phyloP scores from a whole-genome alignment of 495 filamentous ascomycete species.

The Talaromyces ruber region DNA sequence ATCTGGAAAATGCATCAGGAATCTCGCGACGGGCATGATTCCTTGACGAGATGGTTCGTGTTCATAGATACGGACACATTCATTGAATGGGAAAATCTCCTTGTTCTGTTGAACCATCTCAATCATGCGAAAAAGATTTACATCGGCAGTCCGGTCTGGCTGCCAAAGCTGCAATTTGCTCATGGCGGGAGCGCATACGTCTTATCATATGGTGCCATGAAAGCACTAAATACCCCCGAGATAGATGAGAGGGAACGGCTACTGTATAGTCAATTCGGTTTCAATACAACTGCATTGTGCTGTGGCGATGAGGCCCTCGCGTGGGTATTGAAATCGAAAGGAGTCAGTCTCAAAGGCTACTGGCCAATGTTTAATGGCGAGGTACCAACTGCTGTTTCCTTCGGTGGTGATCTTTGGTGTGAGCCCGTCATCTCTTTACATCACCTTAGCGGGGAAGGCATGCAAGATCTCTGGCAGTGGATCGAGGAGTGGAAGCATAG shows the following conservation, averaged over 20 bases:
- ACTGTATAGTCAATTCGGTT: constrained; percentile 17
- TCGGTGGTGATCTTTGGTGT: constrained; percentile 42
- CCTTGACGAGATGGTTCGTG: constrained; percentile 43
- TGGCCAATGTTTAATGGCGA: constrained; percentile 45
- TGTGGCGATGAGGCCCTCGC: constrained; percentile 40
- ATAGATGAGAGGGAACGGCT: constrained; percentile 23
- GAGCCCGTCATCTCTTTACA: constrained; percentile 34
- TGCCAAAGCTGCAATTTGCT: constrained; percentile 33
- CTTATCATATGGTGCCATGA: constrained; percentile 39
- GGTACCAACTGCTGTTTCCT: constrained; percentile 29
- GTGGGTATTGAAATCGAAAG: constrained; percentile 29
- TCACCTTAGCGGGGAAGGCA: constrained; percentile 1
- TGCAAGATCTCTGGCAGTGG: constrained; percentile 2
- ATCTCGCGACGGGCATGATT: constrained; percentile 3
- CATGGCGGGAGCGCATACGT: constrained; percentile 44
- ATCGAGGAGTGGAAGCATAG: background rate
- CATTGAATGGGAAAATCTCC: constrained; percentile 48
- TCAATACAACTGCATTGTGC: constrained; percentile 13
- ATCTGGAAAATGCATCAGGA: constrained; percentile 42
- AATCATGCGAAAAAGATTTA: constrained; percentile 39
- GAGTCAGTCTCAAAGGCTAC: constrained; percentile 28
- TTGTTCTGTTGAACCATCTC: constrained; percentile 39
- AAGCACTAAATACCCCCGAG: constrained; percentile 8
- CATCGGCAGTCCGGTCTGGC: constrained; percentile 39
- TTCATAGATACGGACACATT: constrained; percentile 56